Conservation (phyloP, 805 yeast species). For the Candida patagonica region DNA sequence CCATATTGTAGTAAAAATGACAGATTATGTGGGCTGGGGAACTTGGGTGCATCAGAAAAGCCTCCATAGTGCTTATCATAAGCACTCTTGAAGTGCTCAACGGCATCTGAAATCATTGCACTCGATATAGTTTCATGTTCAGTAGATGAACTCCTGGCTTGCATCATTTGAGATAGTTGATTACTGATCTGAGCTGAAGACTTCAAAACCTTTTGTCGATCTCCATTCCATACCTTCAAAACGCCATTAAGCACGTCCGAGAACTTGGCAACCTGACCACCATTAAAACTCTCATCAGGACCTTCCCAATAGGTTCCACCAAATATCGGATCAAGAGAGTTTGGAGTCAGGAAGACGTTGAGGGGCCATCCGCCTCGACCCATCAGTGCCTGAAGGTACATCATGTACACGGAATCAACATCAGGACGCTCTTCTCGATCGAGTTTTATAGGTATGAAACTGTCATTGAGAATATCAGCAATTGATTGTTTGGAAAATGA, state of each 20-base stretch:
- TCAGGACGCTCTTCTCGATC: conserved; percentile 34
- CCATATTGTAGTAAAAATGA: conserved; percentile 18
- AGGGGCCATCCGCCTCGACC: conserved; percentile 35
- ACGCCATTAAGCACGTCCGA: conserved; percentile 25
- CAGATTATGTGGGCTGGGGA: conserved; percentile 26
- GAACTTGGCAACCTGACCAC: conserved; percentile 18
- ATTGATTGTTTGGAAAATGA: conserved; percentile 21
- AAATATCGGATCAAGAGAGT: conserved; percentile 26
- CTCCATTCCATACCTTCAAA: conserved; percentile 24
- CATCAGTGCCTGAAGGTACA: conserved; percentile 28
- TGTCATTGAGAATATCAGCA: conserved; percentile 24
- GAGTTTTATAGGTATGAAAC: conserved; percentile 30
- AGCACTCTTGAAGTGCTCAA: conserved; percentile 19
- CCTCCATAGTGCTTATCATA: conserved; percentile 27
- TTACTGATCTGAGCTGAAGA: conserved; percentile 21
- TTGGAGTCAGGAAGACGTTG: conserved; percentile 30
- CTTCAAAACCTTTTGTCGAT: conserved; percentile 21
- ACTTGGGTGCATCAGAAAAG: conserved; percentile 30
- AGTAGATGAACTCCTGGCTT: conserved; percentile 15
- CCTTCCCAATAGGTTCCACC: conserved; percentile 34
- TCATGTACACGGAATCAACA: conserved; percentile 30
- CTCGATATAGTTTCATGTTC: conserved; percentile 8
- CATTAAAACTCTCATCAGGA: conserved; percentile 17
- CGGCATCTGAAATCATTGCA: conserved; percentile 15
- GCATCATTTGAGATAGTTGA: conserved; percentile 19